Conservation (phyloP, 2,329 filamentous ascomycete genomes). For the Basipetospora chlamydospora region DNA sequence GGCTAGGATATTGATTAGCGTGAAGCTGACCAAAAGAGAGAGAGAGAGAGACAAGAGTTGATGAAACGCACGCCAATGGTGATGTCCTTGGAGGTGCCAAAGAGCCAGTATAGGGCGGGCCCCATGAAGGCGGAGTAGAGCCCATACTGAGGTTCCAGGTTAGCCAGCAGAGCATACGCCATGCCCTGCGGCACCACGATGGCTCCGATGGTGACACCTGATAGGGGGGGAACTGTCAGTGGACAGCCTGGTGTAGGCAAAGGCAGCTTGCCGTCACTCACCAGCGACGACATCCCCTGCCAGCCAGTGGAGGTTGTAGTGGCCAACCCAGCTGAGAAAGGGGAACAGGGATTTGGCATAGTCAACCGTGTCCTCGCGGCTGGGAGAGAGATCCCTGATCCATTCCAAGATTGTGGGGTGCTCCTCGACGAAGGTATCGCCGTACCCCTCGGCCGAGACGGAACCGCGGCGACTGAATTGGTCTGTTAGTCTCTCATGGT, state of each 20-base stretch:
- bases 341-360: conserved; percentile 71
- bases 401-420: conserved; percentile 65
- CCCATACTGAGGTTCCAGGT: conserved; percentile 33
- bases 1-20: too few species aligned
- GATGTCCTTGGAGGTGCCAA: conserved; percentile 96
- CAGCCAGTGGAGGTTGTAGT: conserved; percentile 85
- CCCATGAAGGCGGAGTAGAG: conserved; percentile 80
- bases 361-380: conserved; percentile 29
- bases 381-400: conserved; percentile 50
- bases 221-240: not conserved
- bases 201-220: conserved; percentile 31
- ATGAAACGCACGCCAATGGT: conserved; percentile 64
- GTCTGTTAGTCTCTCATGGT: conserved; percentile 30
- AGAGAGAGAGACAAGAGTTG: too few species aligned
- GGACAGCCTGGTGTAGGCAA: not conserved
- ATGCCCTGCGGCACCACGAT: conserved; percentile 41
- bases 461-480: conserved; percentile 66
- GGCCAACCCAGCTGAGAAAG: conserved; percentile 73
- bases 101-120: conserved; percentile 90
- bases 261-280: conserved; percentile 4
- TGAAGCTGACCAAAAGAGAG: too few species aligned
- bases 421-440: conserved; percentile 69
- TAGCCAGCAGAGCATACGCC: conserved; percentile 35
- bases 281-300: conserved; percentile 76
- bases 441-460: conserved; percentile 55